phyloP scores from a whole-genome alignment of 2,329 filamentous ascomycete genomes.

The Arthroderma sp. region DNA sequence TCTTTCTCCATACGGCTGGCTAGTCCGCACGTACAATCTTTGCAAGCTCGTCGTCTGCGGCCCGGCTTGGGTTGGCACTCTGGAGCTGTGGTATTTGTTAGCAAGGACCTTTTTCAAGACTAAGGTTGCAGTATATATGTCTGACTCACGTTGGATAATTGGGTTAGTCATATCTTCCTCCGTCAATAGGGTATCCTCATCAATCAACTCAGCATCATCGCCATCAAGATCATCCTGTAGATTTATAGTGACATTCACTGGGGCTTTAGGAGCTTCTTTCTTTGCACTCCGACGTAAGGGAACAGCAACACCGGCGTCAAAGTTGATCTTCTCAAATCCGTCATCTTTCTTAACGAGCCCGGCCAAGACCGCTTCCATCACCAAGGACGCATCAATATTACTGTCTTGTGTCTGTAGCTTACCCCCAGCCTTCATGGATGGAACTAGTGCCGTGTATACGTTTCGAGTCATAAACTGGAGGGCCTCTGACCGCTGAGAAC shows the following conservation, averaged over 20 bases:
- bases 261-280: not conserved
- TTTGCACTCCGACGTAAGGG: not conserved
- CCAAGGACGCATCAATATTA: not conserved
- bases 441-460: not conserved
- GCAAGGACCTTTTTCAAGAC: not conserved
- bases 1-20: constrained; percentile 76
- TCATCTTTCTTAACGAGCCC: not conserved
- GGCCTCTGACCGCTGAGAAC: constrained; percentile 25
- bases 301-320: not conserved
- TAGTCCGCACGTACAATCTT: constrained; percentile 93
- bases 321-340: not conserved
- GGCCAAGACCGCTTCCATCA: not conserved
- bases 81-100: constrained; percentile 42
- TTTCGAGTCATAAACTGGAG: not conserved
- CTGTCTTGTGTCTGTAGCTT: not conserved
- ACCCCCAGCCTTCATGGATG: not conserved
- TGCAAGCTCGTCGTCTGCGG: constrained; percentile 85
- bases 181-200: constrained; percentile 75
- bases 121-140: not conserved
- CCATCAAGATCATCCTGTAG: constrained; percentile 23
- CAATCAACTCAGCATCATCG: constrained; percentile 59
- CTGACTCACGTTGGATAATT: constrained; percentile 62
- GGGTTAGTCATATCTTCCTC: constrained; percentile 71
- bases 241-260: not conserved
- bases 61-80: constrained; percentile 79